Base-by-base conservation (phyloP, 2,329 filamentous ascomycete genomes). In the Zasmidium angulare region DNA sequence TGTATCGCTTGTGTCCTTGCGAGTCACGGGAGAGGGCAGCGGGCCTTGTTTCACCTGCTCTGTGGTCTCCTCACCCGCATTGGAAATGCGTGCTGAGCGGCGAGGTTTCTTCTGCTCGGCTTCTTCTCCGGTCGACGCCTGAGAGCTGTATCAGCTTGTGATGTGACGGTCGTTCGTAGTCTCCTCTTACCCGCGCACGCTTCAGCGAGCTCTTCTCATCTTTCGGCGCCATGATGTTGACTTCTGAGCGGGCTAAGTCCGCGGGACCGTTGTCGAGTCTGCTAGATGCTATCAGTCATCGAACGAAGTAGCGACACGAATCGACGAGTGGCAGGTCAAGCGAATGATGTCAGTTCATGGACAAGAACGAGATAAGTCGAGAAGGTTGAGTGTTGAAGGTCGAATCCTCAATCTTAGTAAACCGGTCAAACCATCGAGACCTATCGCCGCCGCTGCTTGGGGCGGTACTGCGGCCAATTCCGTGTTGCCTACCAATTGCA, bases 141-240 rank as follows among this genome's bases (percentile, higher is more conserved):
- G 76, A 66, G 57, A 53, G 62, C 63, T 23, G 20, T 55, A 62
- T 65, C 56, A 62, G 56, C 64, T 68, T 55, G 61, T 63, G 55
- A 61, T 53, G 64, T 68, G 26, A 29, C 11, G 26, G 26, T 59
- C 26, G 19, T 19, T 40, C 21, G 36, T 22, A 23, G 26, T 40
- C 22, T n/a, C 46, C 60, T 80, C 84, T 73, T 81, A 95, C 91
- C 76, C 88, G 84, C 68, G 81, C 85, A 73, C 91, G 87, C 82
- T 96, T 96, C 79, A 95, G 86, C 78, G 90, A 89, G 80, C 88
- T 92, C 80, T 90, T 90, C 77, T 95, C 89, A 3, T 63, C 49
- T 31, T 64, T 59, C 12, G 68, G 65, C 23, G 71, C 61, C 71
- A 73, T 73, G 52, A 7, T 46, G 29, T 24, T 29, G n/a, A 29